phyloP scores from a whole-genome alignment of 192 early-diverging fungal genomes.

The Backusella macrospora region DNA sequence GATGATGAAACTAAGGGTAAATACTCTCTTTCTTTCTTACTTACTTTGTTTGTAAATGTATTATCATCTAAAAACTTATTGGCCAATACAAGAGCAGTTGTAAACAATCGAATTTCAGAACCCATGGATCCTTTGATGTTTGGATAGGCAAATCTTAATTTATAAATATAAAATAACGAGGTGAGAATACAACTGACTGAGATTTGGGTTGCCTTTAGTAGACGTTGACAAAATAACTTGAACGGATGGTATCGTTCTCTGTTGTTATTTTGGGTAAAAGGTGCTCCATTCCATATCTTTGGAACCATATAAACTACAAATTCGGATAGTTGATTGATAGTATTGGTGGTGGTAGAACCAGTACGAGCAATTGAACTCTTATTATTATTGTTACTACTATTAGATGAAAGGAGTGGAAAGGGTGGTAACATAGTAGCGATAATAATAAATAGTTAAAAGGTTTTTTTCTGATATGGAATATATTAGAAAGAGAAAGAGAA shows the following conservation, averaged over 20 bases:
- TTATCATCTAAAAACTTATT: slow-evolving; percentile 90
- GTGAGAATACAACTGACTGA: slow-evolving; percentile 62
- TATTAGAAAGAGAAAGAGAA: background rate
- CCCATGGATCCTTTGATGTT: slow-evolving; percentile 64
- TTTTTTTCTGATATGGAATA: background rate
- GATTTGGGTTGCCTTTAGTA: slow-evolving; percentile 62
- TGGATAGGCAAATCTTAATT: slow-evolving; percentile 58
- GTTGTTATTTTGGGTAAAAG: background rate
- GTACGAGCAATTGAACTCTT: no score
- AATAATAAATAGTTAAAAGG: background rate
- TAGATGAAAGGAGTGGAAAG: slow-evolving; percentile 10
- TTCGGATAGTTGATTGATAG: slow-evolving; percentile 37
- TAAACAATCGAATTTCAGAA: slow-evolving; percentile 82
- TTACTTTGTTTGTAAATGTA: slow-evolving; percentile 80
- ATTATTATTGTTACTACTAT: background rate
- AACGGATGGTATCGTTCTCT: slow-evolving; percentile 32
- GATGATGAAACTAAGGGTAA: no score
- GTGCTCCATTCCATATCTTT: slow-evolving; percentile 38
- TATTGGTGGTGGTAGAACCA: background rate
- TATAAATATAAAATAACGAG: slow-evolving; percentile 64
- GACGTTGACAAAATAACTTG: slow-evolving; percentile 50
- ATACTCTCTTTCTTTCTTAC: no score
- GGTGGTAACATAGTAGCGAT: background rate
- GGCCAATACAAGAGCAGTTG: slow-evolving; percentile 80
- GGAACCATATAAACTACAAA: slow-evolving; percentile 39